Base-by-base conservation (phyloP, 345 rosid species). In the Citrus medica region DNA sequence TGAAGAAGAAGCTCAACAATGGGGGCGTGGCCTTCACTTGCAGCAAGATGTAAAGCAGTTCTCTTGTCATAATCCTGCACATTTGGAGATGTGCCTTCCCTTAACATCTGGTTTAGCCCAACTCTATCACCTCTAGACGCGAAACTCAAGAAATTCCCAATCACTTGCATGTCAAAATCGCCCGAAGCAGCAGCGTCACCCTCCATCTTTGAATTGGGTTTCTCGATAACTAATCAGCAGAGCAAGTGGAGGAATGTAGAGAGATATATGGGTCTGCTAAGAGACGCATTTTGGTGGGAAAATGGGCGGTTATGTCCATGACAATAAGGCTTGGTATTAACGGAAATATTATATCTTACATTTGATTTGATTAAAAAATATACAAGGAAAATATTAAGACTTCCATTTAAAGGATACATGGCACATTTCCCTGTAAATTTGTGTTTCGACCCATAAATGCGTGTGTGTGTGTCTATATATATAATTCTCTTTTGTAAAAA, bases 1-100 rank as follows among this genome's bases (percentile, higher is more conserved):
- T 75, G 82, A 27, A 90, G 77, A 69, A 90, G 93, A 63, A 90
- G 93, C 85, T 88, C 90, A 73, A 90, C 88, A 13, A 88, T 88
- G 3, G 90, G 84, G 28, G 93, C 89, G 53, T 87, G 93, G 37
- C 88, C 93, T 64, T 90, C 92, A 21, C 93, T 90, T 1, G 92
- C 92, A 0, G 92, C 92, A 22, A 90, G 89, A 76, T 90, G 93
- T 76, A 90, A 60, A n/a, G 90, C 92, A 6, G 92, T 90, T 67
- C 90, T 73, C 81, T 79, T 81, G 75, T 88, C 92, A 68, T 88
- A 88, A 81, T 90, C 92, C 79, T 90, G 92, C 2, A 90, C 90
- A 55, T 88, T 83, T 1, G 92, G 94, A 30, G 89, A 86, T 56
- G 78, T 85, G 5, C 89, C 90, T 3, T 76, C 80, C 53, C 88